Percentiles rank a stretch among this genome's conserved stretches.
phyloP scores from a whole-genome alignment of 371 early-diverging fungal genomes.

The Chytridium lagenaria region DNA sequence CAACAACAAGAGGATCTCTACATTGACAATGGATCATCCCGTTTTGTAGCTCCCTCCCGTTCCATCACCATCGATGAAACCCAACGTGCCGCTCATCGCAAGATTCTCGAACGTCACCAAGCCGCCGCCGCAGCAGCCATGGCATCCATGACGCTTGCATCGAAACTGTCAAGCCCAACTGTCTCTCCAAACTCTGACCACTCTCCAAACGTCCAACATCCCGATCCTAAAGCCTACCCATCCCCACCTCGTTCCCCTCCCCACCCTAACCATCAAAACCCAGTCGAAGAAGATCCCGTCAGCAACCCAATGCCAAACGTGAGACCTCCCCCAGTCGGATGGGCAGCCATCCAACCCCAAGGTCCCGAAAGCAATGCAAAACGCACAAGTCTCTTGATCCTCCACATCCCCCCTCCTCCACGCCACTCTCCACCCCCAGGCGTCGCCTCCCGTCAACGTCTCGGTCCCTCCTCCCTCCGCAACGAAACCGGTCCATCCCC shows the following conservation, averaged over 20 bases:
- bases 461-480: background rate
- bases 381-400: background rate
- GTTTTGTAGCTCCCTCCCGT: background rate
- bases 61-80: background rate
- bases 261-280: background rate
- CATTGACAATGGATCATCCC: background rate
- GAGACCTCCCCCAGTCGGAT: no score
- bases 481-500: background rate
- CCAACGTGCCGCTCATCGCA: background rate
- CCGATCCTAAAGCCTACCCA: background rate
- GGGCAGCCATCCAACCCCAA: background rate
- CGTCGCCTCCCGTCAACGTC: background rate
- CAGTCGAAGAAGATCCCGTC: background rate
- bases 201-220: background rate
- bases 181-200: background rate
- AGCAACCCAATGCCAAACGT: background rate
- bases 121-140: conserved; percentile 6
- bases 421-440: background rate
- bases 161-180: background rate
- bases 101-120: conserved; percentile 1
- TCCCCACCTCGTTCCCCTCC: conserved; percentile 1
- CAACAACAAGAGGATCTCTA: background rate
- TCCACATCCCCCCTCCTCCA: conserved; percentile 7
- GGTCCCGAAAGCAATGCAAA: background rate
- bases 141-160: background rate